phyloP scores from a whole-genome alignment of 306 rosid species.

The Cucurbita maxima region DNA sequence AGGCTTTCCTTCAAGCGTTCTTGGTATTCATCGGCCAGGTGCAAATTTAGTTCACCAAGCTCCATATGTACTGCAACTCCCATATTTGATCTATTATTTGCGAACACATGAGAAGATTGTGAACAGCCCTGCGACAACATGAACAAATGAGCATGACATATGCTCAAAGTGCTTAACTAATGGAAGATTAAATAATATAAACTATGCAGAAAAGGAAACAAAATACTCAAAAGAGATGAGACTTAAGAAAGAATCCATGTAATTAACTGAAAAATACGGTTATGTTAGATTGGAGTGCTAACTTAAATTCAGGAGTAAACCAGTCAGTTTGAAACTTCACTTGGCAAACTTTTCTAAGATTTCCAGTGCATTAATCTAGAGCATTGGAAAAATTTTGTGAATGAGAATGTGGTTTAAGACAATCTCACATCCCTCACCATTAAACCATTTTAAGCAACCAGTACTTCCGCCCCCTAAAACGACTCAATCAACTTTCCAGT shows the following conservation, averaged over 20 bases:
- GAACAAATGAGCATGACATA: not conserved
- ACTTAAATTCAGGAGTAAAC: not conserved
- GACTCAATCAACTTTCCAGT: not conserved
- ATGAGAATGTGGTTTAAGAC: not conserved
- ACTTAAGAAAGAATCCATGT: not conserved
- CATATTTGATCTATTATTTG: constrained; percentile 69
- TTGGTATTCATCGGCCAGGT: constrained; percentile 86
- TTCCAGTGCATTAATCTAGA: not conserved
- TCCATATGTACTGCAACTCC: constrained; percentile 77
- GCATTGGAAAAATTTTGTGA: not conserved
- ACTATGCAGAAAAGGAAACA: not conserved
- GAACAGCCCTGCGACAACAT: constrained; percentile 52
- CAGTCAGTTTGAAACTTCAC: not conserved
- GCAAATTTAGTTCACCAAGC: constrained; percentile 87
- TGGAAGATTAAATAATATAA: not conserved
- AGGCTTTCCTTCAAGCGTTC: constrained; percentile 76
- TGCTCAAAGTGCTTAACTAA: not conserved
- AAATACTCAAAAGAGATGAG: not conserved
- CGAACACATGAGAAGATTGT: constrained; percentile 78
- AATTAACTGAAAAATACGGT: not conserved
- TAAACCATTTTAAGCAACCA: not conserved
- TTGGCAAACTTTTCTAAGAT: not conserved
- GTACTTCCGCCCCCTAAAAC: not conserved
- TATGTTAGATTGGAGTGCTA: not conserved
- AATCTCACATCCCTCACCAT: not conserved